Evolutionary conservation across 129 eudicot genomes (phyloP).

Genomic region (Pulicaria dysenterica): DNA sequence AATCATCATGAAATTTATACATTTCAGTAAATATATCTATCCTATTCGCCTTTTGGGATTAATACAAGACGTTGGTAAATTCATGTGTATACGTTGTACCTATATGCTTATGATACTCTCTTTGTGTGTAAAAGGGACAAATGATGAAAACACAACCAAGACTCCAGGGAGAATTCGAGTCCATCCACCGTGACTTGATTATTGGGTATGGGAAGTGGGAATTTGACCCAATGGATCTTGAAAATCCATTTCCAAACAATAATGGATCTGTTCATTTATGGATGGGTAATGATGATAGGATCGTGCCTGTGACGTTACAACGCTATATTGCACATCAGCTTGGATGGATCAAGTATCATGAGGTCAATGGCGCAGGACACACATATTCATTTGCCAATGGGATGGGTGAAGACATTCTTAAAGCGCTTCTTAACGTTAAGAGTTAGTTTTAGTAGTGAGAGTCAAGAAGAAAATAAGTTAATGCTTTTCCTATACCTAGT

Average conservation of each 20-base stretch:
- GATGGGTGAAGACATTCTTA: conserved; percentile 40
- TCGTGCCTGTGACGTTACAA: conserved; percentile 53
- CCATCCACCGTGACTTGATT: conserved; percentile 38
- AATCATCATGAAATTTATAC: no score
- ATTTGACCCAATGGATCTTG: no score
- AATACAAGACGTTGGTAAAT: no score
- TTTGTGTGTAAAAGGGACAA: not conserved
- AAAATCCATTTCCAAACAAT: no score
- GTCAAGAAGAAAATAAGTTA: no score
- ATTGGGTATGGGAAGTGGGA: no score
- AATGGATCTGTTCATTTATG: conserved; percentile 42
- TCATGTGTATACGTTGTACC: not conserved
- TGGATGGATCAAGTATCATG: conserved; percentile 67
- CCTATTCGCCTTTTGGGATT: no score
- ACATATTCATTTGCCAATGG: conserved; percentile 46
- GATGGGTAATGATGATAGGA: conserved; percentile 60
- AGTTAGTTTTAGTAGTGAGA: no score
- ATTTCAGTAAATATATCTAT: no score
- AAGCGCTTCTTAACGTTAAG: conserved; percentile 31
- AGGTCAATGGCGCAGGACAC: conserved; percentile 63
- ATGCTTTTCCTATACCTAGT: no score
- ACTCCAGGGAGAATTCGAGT: conserved; percentile 70
- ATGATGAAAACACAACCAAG: conserved; percentile 17
- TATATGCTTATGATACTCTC: not conserved
- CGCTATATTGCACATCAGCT: conserved; percentile 50